Evolutionary conservation across 2,329 filamentous ascomycete genomes (phyloP), one percentile per base, ranked within the genome.

Genomic region (Talaromyces sp.): DNA sequence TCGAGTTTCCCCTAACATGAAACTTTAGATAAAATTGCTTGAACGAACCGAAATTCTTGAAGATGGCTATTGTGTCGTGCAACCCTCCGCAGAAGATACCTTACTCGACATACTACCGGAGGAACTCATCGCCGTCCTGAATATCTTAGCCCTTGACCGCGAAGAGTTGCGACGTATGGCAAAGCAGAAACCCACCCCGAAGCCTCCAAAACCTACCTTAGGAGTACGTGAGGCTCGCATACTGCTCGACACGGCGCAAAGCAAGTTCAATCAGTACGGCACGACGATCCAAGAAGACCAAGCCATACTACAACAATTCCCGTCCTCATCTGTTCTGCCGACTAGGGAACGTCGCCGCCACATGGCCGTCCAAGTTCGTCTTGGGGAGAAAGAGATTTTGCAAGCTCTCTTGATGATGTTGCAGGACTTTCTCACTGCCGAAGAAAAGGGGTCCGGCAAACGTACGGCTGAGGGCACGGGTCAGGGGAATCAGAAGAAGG

Each of bases 341-440:
- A 75, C 69, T 60, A 72, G 69, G 11, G 36, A 65, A 22, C 72
- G 72, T 27, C 78, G 79, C 36, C 71, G 75, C 15, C 80, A 77
- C 51, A 90, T 91, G 87, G 91, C 91, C 0, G 72, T 88, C 25
- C 79, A 85, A 60, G 89, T 93, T 40, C 85, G 91, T 66, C 77
- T 88, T 2, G 91, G 91, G 15, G 91, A 94, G 77, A 92, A 92
- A 75, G 82, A 83, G 69, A 80, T 93, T 5, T 73, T 93, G 27
- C 77, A 81, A 64, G 82, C 87, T 71, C 81, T 87, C 1, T 80
- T 84, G 66, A 69, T 67, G 58, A 76, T 75, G 68, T 73, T 81
- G 38, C 69, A 73, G 60, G 65, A 70, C 7, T 68, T 72, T 60
- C 67, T 73, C 36, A 65, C 65, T 31, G n/a, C 31, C 17, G 59